Conservation (phyloP, 2,329 filamentous ascomycete species). For the Talaromyces marneffei region DNA sequence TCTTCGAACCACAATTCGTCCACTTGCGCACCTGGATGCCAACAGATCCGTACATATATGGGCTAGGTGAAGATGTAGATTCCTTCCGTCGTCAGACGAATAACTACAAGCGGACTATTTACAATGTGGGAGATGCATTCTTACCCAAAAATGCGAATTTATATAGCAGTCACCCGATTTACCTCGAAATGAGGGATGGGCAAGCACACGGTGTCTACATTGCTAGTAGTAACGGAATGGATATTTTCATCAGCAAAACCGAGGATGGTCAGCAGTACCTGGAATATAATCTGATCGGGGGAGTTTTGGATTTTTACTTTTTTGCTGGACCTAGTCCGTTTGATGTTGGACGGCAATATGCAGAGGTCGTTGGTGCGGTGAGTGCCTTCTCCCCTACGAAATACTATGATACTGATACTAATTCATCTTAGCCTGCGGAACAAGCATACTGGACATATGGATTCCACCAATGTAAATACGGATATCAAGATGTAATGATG, state of each 20-base stretch:
- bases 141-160: conserved; percentile 60
- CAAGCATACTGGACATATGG: conserved; percentile 77
- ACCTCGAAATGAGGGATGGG: conserved; percentile 61
- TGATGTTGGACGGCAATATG: conserved; percentile 56
- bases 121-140: conserved; percentile 61
- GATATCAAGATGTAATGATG: conserved; percentile 49
- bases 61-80: conserved; percentile 72
- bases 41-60: conserved; percentile 64
- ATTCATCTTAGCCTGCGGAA: conserved; percentile 60
- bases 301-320: conserved; percentile 68
- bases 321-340: conserved; percentile 54
- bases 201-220: conserved; percentile 62
- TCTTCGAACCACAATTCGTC: conserved; percentile 75
- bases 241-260: conserved; percentile 65
- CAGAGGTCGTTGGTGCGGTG: conserved; percentile 45
- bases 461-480: conserved; percentile 59
- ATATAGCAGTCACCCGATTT: conserved; percentile 70
- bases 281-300: conserved; percentile 73
- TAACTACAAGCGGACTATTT: conserved; percentile 64
- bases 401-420: background rate
- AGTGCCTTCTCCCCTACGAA: background rate
- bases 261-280: conserved; percentile 57
- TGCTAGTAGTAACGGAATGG: conserved; percentile 70
- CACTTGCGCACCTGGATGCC: conserved; percentile 66
- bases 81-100: conserved; percentile 62